Evolutionary conservation across 2,329 filamentous ascomycete species (phyloP), one percentile per base, ranked within the genome.

Genomic region (Cladosporium sp.): DNA sequence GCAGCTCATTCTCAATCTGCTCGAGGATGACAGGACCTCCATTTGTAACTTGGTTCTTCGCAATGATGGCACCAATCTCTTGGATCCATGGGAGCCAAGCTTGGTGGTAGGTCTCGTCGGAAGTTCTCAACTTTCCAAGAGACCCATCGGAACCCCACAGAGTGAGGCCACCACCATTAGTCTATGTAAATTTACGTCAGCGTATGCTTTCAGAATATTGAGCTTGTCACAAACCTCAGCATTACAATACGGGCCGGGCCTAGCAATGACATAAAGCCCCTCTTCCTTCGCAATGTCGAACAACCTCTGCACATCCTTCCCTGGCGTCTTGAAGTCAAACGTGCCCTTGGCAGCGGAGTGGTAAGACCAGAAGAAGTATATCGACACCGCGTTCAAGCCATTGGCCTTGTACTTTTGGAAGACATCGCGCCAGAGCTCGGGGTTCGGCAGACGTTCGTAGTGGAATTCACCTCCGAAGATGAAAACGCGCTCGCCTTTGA

Each of bases 341-440:
- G 4, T 32, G 0, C 90, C 92, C 0, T 83, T 87, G 67, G 89
- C 88, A 2, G 90, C 91, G 75, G 95, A 92, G 0, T 92, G 76
- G 2, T 94, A 80, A 2, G 89, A 90, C 92, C 91, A 96, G 71
- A 93, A 85, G 6, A 89, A 83, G 72, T 94, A 94, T 76, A 93
- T 92, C 0, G 90, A 92, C 1, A 93, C 89, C 54, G 87, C 85
- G 71, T 91, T 93, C 78, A 92, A 93, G 0, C 92, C 92, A 1
- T 92, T 79, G 0, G 91, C 89, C 77, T 90, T 93, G 76, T 94
- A 87, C 78, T 96, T 96, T 73, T 95, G 89, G 71, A 96, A 90
- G 1, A 94, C 75, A 70, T 94, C 92, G 11, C 90, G 81, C 81
- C 88, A 88, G 4, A 90, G 80, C 60, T 81, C 80, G 3, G 86